Conservation (phyloP, 1,284 basidiomycete genomes). For the Boletus smithii region DNA sequence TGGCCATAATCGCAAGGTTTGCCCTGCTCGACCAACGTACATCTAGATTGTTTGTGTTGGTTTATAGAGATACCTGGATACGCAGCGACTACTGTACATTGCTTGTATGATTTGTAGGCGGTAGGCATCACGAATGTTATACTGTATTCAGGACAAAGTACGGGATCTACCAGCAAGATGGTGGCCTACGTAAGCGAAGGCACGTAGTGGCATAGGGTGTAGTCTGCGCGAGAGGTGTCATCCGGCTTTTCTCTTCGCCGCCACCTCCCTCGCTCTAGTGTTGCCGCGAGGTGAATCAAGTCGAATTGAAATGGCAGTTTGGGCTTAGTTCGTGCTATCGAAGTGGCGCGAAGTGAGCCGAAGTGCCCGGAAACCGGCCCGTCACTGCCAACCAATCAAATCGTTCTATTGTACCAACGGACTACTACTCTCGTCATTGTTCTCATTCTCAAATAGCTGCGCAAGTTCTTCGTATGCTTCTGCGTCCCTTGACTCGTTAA, state of each 20-base stretch:
- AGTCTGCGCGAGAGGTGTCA: too few species aligned
- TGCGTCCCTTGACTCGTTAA: neutral
- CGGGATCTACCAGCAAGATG: too few species aligned
- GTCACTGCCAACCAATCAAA: neutral
- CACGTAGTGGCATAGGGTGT: too few species aligned
- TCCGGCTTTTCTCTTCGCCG: too few species aligned
- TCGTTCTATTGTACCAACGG: neutral
- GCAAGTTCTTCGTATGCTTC: neutral
- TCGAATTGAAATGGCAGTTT: neutral
- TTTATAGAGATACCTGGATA: slow-evolving; percentile 11
- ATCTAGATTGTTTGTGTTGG: slow-evolving; percentile 14
- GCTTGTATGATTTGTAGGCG: neutral
- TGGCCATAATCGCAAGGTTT: neutral
- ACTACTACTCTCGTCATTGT: neutral
- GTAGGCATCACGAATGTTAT: too few species aligned
- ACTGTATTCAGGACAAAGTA: too few species aligned
- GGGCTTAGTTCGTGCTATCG: too few species aligned
- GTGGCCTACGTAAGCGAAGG: too few species aligned
- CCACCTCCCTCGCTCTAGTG: too few species aligned
- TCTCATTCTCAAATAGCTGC: neutral
- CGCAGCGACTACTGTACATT: slow-evolving; percentile 6
- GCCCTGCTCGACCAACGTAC: neutral
- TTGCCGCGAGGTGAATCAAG: neutral
- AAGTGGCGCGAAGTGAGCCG: neutral
- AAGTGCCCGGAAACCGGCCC: neutral